Conservation (phyloP, 768 basidiomycete species). For the Termitomyces sp. region DNA sequence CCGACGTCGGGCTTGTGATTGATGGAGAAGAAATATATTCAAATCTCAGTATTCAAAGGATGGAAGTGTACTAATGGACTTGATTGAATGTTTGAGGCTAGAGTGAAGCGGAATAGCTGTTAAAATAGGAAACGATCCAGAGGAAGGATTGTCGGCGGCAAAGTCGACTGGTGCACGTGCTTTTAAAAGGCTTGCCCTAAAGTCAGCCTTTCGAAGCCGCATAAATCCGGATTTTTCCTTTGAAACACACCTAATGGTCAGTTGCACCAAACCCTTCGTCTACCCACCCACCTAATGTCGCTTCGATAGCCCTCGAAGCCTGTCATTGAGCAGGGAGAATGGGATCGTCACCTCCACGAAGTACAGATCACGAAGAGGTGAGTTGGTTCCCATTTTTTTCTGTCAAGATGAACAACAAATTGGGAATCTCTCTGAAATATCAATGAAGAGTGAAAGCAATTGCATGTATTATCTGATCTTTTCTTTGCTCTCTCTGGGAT, state of each 20-base stretch:
- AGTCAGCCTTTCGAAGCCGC: conserved; percentile 9
- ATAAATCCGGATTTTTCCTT: conserved; percentile 23
- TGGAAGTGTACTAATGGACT: too few relatives aligned
- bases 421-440: conserved; percentile 99
- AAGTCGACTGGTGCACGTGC: conserved; percentile 20
- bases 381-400: conserved; percentile 34
- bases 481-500: conserved; percentile 19
- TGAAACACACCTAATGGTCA: conserved; percentile 28
- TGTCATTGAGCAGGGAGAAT: conserved; percentile 72
- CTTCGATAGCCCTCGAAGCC: conserved; percentile 41
- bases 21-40: too few relatives aligned
- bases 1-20: too few relatives aligned
- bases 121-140: too few relatives aligned
- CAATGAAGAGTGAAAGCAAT: conserved; percentile 59
- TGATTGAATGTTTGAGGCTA: too few relatives aligned
- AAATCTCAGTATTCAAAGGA: too few relatives aligned
- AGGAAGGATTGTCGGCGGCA: too few relatives aligned
- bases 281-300: conserved; percentile 3
- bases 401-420: conserved; percentile 62
- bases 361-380: conserved; percentile 86
- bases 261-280: conserved; percentile 9
- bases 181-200: conserved; percentile 27
- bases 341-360: conserved; percentile 78
- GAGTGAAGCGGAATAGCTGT: too few relatives aligned
- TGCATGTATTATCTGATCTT: conserved; percentile 90